phyloP scores from a whole-genome alignment of 78 protist species.

The Tieghemostelium lacteum region DNA sequence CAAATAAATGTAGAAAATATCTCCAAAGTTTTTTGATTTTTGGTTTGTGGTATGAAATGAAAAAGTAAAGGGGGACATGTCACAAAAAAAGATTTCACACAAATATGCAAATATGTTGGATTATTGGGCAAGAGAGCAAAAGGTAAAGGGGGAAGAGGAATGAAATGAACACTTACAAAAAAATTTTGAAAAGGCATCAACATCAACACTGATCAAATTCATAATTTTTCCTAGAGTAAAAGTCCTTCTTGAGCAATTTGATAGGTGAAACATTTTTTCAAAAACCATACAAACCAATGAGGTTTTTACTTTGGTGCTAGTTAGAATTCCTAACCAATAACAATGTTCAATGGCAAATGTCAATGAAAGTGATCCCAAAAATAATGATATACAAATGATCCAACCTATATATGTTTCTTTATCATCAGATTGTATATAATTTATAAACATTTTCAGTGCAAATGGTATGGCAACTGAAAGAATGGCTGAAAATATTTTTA shows the following conservation, averaged over 20 bases:
- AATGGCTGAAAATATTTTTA: neutral
- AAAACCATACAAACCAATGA: slow-evolving; percentile 8
- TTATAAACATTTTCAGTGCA: slow-evolving; percentile 5
- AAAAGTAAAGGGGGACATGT: too few species aligned
- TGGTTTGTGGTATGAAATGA: too few species aligned
- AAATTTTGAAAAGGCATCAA: slow-evolving; percentile 15
- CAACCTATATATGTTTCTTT: neutral
- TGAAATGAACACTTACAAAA: slow-evolving; percentile 26
- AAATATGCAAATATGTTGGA: too few species aligned
- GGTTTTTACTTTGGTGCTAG: slow-evolving; percentile 20
- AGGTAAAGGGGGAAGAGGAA: too few species aligned
- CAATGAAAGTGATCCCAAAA: neutral
- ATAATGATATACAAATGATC: slow-evolving; percentile 8
- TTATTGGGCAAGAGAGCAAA: too few species aligned
- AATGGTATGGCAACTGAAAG: neutral
- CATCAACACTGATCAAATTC: slow-evolving; percentile 40
- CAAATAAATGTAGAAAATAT: neutral
- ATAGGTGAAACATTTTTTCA: slow-evolving; percentile 30
- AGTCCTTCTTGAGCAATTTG: neutral
- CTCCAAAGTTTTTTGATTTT: too few species aligned
- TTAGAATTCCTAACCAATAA: slow-evolving; percentile 27
- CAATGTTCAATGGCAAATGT: slow-evolving; percentile 15
- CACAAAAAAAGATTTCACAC: too few species aligned
- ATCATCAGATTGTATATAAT: slow-evolving; percentile 27
- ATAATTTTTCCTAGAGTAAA: slow-evolving; percentile 15